phyloP scores from a whole-genome alignment of 192 early-diverging fungal genomes.

The Backusella tarrabulga region DNA sequence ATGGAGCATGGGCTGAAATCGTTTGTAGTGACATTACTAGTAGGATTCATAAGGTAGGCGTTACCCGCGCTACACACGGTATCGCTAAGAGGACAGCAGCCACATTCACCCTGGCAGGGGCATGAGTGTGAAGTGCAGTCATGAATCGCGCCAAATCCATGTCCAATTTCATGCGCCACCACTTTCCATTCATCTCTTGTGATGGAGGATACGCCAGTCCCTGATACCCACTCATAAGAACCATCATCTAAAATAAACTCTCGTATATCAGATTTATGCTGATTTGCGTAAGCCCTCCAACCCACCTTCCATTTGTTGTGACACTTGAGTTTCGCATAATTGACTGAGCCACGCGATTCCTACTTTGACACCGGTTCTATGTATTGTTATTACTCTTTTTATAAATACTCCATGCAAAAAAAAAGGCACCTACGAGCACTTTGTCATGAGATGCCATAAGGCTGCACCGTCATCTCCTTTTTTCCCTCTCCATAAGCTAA shows the following conservation, averaged over 20 bases:
- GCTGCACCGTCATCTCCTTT: slow-evolving; percentile 67
- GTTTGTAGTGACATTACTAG: slow-evolving; percentile 60
- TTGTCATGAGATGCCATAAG: slow-evolving; percentile 94
- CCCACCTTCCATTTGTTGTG: slow-evolving; percentile 43
- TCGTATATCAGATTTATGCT: no score
- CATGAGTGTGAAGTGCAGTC: slow-evolving; percentile 78
- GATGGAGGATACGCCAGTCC: slow-evolving; percentile 82
- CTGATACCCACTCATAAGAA: slow-evolving; percentile 58
- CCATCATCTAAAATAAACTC: slow-evolving; percentile 21
- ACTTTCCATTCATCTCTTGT: slow-evolving; percentile 90
- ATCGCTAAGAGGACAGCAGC: slow-evolving; percentile 72
- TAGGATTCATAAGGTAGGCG: slow-evolving; percentile 76
- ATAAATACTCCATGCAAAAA: not conserved
- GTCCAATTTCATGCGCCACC: slow-evolving; percentile 93
- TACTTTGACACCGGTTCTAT: slow-evolving; percentile 70
- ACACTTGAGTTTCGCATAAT: slow-evolving; percentile 64
- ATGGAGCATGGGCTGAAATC: slow-evolving; percentile 70
- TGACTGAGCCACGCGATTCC: slow-evolving; percentile 88
- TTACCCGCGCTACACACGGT: slow-evolving; percentile 62
- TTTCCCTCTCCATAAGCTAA: slow-evolving; percentile 82
- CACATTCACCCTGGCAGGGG: slow-evolving; percentile 44
- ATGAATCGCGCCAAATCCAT: slow-evolving; percentile 87
- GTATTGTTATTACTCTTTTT: not conserved
- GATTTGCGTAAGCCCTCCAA: no score
- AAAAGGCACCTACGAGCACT: slow-evolving; percentile 50